phyloP scores from a whole-genome alignment of 2,329 filamentous ascomycete genomes.

The Aspergillus japonicus region DNA sequence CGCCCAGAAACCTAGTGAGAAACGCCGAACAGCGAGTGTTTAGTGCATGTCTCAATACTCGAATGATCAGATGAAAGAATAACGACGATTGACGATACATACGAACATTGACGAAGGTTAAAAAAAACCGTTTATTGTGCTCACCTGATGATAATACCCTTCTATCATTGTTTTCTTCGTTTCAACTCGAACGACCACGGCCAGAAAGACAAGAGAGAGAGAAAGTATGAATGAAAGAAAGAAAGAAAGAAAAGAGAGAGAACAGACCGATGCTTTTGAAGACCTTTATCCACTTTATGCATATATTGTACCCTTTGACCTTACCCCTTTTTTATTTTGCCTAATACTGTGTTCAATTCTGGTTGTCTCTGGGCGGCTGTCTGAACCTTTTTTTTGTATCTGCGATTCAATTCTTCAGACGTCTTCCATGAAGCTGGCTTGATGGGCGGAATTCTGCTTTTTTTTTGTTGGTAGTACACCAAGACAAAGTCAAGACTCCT shows the following conservation, averaged over 20 bases:
- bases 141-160: background rate
- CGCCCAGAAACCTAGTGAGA: constrained; percentile 70
- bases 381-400: constrained; percentile 14
- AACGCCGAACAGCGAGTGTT: constrained; percentile 46
- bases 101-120: constrained; percentile 5
- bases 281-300: background rate
- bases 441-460: background rate
- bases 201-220: background rate
- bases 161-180: background rate
- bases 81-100: constrained; percentile 7
- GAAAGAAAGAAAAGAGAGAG: no score
- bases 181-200: background rate
- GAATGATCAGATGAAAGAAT: background rate
- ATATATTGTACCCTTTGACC: constrained; percentile 7
- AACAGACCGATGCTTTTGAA: constrained; percentile 1
- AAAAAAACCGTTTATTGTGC: background rate
- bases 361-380: constrained; percentile 14
- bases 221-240: background rate
- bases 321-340: constrained; percentile 9
- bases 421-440: constrained; percentile 6
- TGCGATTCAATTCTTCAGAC: constrained; percentile 6
- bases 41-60: constrained; percentile 15
- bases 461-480: background rate
- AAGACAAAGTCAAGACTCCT: background rate
- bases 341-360: background rate